Conservation (phyloP, 1,139 yeast species). For the Wickerhamomyces sp. region DNA sequence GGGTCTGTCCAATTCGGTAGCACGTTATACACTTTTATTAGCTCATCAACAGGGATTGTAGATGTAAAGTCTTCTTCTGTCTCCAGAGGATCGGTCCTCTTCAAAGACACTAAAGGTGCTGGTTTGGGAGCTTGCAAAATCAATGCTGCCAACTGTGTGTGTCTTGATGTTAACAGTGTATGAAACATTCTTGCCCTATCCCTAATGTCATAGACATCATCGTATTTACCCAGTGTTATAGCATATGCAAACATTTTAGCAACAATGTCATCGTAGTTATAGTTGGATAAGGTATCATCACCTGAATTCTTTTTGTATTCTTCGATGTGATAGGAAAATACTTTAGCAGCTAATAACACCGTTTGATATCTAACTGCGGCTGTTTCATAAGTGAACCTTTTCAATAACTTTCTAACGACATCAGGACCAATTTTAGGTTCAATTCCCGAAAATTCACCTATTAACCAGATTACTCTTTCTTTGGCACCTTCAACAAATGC, state of each 20-base stretch:
- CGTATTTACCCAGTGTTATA: conserved; percentile 67
- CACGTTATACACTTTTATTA: conserved; percentile 15
- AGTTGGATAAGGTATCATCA: conserved; percentile 25
- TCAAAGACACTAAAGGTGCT: conserved; percentile 36
- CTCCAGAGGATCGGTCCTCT: conserved; percentile 29
- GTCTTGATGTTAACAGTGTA: conserved; percentile 37
- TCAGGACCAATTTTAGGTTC: conserved; percentile 70
- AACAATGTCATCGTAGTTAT: conserved; percentile 35
- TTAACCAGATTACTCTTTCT: conserved; percentile 85
- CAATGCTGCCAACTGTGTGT: conserved; percentile 62
- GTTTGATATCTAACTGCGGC: conserved; percentile 63
- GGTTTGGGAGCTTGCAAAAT: conserved; percentile 84
- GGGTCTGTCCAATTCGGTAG: conserved; percentile 19
- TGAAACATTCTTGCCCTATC: conserved; percentile 79
- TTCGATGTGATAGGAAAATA: conserved; percentile 52
- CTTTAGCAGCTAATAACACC: conserved; percentile 69
- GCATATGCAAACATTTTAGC: conserved; percentile 59
- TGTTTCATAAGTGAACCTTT: conserved; percentile 52
- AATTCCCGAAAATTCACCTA: conserved; percentile 67
- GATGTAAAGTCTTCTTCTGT: conserved; percentile 34
- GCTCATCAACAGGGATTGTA: conserved; percentile 36
- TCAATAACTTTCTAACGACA: conserved; percentile 58
- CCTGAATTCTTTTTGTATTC: conserved; percentile 27
- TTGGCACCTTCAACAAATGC: conserved; percentile 50
- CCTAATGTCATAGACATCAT: conserved; percentile 70